Conservation (phyloP, 495 filamentous ascomycete genomes). For the Aspergillus nanangensis region DNA sequence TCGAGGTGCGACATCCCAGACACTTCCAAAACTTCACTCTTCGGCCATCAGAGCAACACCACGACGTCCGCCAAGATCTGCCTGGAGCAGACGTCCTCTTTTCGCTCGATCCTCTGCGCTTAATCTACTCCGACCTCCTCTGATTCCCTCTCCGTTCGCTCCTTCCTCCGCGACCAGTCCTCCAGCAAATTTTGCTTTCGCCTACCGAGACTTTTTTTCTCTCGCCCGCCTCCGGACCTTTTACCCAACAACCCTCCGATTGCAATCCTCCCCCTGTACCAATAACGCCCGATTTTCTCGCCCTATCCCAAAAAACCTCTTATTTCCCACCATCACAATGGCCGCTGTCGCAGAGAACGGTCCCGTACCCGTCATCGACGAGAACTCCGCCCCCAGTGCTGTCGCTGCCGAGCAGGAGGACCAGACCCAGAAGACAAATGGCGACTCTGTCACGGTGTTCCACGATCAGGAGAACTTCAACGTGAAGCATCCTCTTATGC, state of each 20-base stretch:
- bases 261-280: conserved; percentile 15
- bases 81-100: conserved; percentile 39
- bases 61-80: conserved; percentile 24
- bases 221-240: no score
- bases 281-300: conserved; percentile 11
- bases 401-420: conserved; percentile 29
- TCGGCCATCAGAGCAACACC: conserved; percentile 5
- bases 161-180: conserved; percentile 21
- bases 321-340: conserved; percentile 25
- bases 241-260: conserved; percentile 15
- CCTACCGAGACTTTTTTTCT: conserved; percentile 29
- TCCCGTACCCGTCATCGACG: conserved; percentile 33
- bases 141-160: conserved; percentile 17
- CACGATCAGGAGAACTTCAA: conserved; percentile 98
- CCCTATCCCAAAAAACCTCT: conserved; percentile 1
- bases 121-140: conserved; percentile 2
- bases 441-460: conserved; percentile 82
- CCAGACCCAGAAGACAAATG: conserved; percentile 33
- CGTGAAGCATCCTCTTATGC: conserved; percentile 94
- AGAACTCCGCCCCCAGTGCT: conserved; percentile 33
- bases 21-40: conserved; percentile 33
- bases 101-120: conserved; percentile 7
- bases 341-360: conserved; percentile 40
- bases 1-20: conserved; percentile 26
- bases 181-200: conserved; percentile 21